Evolutionary conservation across 2,329 filamentous ascomycete species (phyloP).

Genomic region (Trichophyton mentagrophytes): DNA sequence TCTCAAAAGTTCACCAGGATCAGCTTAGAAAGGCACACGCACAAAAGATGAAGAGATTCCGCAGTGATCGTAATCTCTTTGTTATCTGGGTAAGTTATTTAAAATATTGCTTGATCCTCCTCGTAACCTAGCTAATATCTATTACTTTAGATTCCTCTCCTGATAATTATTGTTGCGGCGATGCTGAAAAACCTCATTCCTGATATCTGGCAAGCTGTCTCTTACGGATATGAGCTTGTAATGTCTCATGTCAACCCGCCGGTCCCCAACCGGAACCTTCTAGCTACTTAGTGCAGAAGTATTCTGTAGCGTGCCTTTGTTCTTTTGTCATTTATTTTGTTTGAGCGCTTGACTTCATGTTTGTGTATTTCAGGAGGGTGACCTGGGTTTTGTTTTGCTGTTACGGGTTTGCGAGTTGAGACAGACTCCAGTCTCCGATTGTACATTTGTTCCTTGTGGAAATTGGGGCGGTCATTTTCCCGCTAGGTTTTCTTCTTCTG

Average conservation of each 20-base stretch:
- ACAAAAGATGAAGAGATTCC: conserved; percentile 36
- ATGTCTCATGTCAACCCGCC: conserved; percentile 14
- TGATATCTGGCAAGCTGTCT: conserved; percentile 29
- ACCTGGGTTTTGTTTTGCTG: conserved; percentile 14
- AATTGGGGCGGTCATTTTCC: not conserved
- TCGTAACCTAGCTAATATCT: not conserved
- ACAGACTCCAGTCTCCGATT: not conserved
- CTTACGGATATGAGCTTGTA: conserved; percentile 28
- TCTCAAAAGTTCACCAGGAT: conserved; percentile 36
- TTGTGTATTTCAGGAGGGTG: conserved; percentile 8
- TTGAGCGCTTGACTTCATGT: conserved; percentile 14
- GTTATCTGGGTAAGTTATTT: conserved; percentile 39
- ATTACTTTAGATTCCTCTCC: conserved; percentile 34
- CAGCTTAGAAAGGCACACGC: conserved; percentile 36
- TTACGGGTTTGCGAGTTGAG: conserved; percentile 15
- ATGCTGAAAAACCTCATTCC: conserved; percentile 35
- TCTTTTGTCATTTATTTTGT: not conserved
- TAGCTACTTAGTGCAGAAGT: not conserved
- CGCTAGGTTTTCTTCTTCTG: not conserved
- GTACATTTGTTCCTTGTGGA: not conserved
- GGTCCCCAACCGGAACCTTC: not conserved
- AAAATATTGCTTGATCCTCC: not conserved
- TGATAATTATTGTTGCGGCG: conserved; percentile 34
- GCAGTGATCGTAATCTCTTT: conserved; percentile 40
- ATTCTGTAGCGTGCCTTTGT: not conserved